Conservation (phyloP, 345 rosid species). For the Clarkia xantiana region DNA sequence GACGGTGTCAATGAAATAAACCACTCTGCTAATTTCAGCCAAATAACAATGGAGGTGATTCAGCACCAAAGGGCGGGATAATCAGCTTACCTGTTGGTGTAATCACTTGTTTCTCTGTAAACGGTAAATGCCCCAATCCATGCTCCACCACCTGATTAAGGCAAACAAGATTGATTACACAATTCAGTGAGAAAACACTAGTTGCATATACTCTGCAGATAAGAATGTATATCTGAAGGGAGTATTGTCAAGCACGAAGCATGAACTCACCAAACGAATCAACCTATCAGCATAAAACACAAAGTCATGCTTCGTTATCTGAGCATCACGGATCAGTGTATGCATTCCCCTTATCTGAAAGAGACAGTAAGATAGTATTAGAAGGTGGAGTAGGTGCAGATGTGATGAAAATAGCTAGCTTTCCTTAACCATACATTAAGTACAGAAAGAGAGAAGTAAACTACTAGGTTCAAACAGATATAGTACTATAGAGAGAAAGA, state of each 20-base stretch:
- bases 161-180: background rate
- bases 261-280: slow-evolving; percentile 79
- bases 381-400: background rate
- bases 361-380: slow-evolving; percentile 5
- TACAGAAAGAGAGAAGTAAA: background rate
- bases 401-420: background rate
- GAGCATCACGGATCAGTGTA: slow-evolving; percentile 93
- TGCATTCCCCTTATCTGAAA: slow-evolving; percentile 98
- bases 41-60: too few species aligned
- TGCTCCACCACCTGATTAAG: slow-evolving; percentile 81
- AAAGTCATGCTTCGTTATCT: slow-evolving; percentile 88
- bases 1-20: too few species aligned
- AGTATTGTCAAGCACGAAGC: slow-evolving; percentile 1
- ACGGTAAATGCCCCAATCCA: slow-evolving; percentile 95
- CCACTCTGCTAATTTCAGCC: too few species aligned
- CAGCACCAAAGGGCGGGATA: background rate
- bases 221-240: too few species aligned
- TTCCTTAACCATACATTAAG: background rate
- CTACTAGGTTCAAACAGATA: background rate
- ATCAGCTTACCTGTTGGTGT: slow-evolving; percentile 86
- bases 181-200: too few species aligned
- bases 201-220: too few species aligned
- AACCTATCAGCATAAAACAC: slow-evolving; percentile 89
- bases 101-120: slow-evolving; percentile 89
- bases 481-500: background rate